Evolutionary conservation across 805 yeast species (phyloP), one percentile per base, ranked within the genome.

Genomic region (Starmera pachycereana): DNA sequence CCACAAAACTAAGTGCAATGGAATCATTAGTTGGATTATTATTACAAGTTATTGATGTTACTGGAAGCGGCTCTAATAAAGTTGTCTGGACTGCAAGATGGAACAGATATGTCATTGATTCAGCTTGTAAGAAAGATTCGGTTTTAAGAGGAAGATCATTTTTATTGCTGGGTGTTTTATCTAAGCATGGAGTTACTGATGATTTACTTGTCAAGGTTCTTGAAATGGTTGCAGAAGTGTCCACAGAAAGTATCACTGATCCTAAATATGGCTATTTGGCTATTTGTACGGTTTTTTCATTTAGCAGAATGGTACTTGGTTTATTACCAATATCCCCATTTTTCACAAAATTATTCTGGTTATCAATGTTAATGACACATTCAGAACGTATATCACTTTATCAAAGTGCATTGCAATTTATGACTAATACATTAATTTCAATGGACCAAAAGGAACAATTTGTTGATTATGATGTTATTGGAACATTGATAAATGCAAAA

Each of bases 111-210:
- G 72, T 81, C 5, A 64, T 78, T 44, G 79, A 76, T 46, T 71
- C 83, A 14, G 78, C 84, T 0, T 77, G 78, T 51, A 62, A 65
- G 36, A 58, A 65, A 4, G 66, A 68, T 22, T 74, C 85, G 0
- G 71, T 78, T 31, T 66, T 83, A 37, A 84, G 82, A 49, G 73
- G 76, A 6, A 66, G 90, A 40, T 84, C 88, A 0, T 62, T 80
- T 45, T 62, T 84, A 45, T 71, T 83, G 6, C 66, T 84, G 13
- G 92, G 95, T 32, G 74, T 81, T 31, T 57, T 86, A 35, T 71
- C 85, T 0, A 74, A 73, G 44, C 60, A 66, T 11, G 87, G 86
- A 25, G 72, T 81, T 22, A 74, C 75, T 37, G 84, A 79, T 49
- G 63, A 66, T n/a, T 52, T 64, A 48, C 73, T 71, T 33, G 52